These are phyloP conservation scores for Diaporthe sp. DNA, from an alignment of 2,329 filamentous ascomycete species.

Conservation along the genomic window DNA sequence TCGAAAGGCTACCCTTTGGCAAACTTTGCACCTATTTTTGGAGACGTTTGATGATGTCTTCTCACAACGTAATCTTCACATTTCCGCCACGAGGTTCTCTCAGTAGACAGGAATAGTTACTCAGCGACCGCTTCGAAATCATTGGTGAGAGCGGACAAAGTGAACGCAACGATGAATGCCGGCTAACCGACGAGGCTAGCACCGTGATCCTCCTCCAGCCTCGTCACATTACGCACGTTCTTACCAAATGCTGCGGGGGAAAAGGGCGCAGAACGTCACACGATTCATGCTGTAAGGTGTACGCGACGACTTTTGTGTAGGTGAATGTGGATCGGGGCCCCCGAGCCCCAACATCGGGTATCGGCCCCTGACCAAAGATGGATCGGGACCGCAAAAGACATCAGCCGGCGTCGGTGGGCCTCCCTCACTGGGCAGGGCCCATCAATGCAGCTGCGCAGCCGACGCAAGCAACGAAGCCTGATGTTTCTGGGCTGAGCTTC, in stretches of 20 bases:
- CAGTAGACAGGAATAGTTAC: neutral
- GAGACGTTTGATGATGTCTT: neutral
- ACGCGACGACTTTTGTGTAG: conserved; percentile 14
- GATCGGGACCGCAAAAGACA: neutral
- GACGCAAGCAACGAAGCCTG: neutral
- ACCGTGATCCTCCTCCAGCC: neutral
- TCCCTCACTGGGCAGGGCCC: neutral
- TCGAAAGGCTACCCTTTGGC: neutral
- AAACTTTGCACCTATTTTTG: neutral
- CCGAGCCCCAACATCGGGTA: neutral
- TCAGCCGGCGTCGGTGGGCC: neutral
- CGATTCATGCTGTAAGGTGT: neutral
- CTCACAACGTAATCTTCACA: neutral
- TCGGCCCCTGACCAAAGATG: conserved; percentile 1
- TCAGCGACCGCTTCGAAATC: neutral
- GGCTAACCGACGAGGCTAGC: neutral
- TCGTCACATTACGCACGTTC: neutral
- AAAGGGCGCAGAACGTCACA: neutral
- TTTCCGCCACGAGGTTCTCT: too few relatives aligned
- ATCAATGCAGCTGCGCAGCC: neutral
- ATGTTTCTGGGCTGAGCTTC: neutral
- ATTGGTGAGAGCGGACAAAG: neutral
- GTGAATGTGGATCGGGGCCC: neutral
- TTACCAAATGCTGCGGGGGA: neutral
- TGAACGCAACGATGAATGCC: neutral